Conservation (phyloP, 164 flowering plant species). For the Magnolia sinica region DNA sequence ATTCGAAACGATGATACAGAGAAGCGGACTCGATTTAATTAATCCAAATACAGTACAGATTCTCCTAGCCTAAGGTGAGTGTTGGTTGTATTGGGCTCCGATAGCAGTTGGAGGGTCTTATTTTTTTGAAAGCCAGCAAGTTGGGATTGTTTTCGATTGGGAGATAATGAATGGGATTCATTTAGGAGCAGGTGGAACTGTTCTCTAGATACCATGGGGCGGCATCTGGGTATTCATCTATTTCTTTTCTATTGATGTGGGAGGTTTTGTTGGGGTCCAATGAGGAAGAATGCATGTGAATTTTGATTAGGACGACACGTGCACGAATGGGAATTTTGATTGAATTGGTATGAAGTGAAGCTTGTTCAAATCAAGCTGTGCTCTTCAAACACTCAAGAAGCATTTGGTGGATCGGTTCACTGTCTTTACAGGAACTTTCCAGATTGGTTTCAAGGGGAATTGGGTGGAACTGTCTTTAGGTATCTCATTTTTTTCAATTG, state of each 20-base stretch:
- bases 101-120: constrained; percentile 5
- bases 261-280: neutral
- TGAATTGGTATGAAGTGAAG: neutral
- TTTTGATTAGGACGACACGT: neutral
- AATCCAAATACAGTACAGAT: constrained; percentile 13
- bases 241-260: constrained; percentile 6
- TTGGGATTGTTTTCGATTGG: constrained; percentile 7
- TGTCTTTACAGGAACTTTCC: neutral
- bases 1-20: constrained; percentile 29
- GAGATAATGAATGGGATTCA: neutral
- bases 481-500: neutral
- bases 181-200: constrained; percentile 9
- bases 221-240: neutral
- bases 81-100: constrained; percentile 5
- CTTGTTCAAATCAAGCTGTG: neutral
- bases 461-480: neutral
- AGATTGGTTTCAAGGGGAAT: neutral
- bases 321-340: neutral
- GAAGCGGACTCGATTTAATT: constrained; percentile 12
- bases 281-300: neutral
- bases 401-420: neutral
- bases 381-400: neutral
- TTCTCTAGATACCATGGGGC: neutral
- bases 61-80: constrained; percentile 4
- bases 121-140: neutral